Evolutionary conservation across 495 filamentous ascomycete species (phyloP).

Genomic region (Aspergillus heteromorphus): DNA sequence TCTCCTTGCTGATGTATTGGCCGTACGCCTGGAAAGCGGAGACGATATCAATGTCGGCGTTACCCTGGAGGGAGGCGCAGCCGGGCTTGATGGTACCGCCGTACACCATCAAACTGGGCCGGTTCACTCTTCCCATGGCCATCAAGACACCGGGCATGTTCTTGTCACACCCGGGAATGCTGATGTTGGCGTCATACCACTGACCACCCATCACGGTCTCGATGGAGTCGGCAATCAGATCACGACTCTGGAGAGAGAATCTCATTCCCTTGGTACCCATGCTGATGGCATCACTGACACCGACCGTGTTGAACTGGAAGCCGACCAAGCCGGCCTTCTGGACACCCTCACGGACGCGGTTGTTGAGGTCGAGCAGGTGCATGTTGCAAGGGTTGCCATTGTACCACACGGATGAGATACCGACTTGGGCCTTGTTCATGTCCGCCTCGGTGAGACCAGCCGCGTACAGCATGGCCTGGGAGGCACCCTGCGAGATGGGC

Average conservation of each 20-base stretch:
- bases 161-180: conserved; percentile 98
- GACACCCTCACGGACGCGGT: conserved; percentile 78
- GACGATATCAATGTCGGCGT: conserved; percentile 83
- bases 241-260: conserved; percentile 86
- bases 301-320: conserved; percentile 96
- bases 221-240: conserved; percentile 94
- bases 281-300: conserved; percentile 65
- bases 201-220: conserved; percentile 98
- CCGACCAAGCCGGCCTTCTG: conserved; percentile 70
- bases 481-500: conserved; percentile 93
- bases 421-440: conserved; percentile 91
- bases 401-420: conserved; percentile 85
- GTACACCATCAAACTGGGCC: conserved; percentile 93
- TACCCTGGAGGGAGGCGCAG: conserved; percentile 63
- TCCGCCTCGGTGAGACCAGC: conserved; percentile 78
- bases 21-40: conserved; percentile 97
- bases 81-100: conserved; percentile 91
- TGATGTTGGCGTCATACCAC: conserved; percentile 98
- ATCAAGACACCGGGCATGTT: conserved; percentile 99
- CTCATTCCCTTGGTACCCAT: conserved; percentile 68
- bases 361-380: conserved; percentile 86
- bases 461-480: conserved; percentile 97
- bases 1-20: conserved; percentile 87
- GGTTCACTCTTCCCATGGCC: conserved; percentile 91
- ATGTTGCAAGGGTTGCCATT: conserved; percentile 98